Evolutionary conservation across 1,284 basidiomycete genomes (phyloP), one percentile per base, ranked within the genome.

Genomic region (Rhizopogon hawkerae): DNA sequence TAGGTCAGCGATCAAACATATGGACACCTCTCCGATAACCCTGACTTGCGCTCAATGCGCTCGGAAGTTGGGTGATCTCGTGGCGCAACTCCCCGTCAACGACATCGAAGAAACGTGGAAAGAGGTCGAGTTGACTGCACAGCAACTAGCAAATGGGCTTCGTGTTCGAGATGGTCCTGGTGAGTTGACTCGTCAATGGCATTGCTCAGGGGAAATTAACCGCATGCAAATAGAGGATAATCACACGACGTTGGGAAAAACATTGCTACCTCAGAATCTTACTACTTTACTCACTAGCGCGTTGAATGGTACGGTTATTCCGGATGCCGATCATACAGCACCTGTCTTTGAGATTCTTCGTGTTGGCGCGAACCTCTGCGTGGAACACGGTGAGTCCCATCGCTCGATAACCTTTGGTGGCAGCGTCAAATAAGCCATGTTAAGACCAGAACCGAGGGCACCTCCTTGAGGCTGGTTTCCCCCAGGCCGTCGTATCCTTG

Each of bases 291-390:
- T 88, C 36, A 72, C 73, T 48, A 65, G 72, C 41, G 76, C 79
- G 10, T 69, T 83, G 21, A 68, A 73, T 51, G 76, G 72, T 38
- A 65, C 74, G 9, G 54, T 72, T 16, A 69, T 73, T 42, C 78
- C 81, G 10, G 64, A 63, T 38, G 64, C 71, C 23, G 52, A 64
- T 16, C 73, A 71, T 53, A 70, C 76, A 44, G 58, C 73, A 6
- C 74, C 75, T 18, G 69, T 82, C 10, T 76, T 77, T 52, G 85
- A 90, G 61, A 67, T 89, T 24, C 73, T 91, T 46, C 76, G 87
- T 49, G 79, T 89, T 14, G 79, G 78, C 16, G 87, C 87, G 13
- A 90, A 90, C 65, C 65, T 90, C 8, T 89, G 85, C 63, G 81
- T 88, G 68, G 85, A 90, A 59, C 85, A 90, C 58, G 81, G 89